Percentiles rank a stretch among this genome's conserved stretches.
Conservation (phyloP, 495 filamentous ascomycete species). For the Podospora tetraspora region DNA sequence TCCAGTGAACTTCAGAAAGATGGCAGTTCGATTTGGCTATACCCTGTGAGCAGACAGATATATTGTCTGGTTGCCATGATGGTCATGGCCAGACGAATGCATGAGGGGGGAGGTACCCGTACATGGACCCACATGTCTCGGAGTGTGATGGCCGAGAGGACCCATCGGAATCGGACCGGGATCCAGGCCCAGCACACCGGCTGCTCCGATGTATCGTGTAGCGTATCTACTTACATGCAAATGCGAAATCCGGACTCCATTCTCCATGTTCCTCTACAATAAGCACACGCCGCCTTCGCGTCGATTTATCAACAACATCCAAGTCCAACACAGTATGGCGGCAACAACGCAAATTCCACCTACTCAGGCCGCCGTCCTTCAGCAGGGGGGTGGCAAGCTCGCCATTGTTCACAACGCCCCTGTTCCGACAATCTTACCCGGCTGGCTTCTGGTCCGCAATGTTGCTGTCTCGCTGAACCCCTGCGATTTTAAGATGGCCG, state of each 20-base stretch:
- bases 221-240: not conserved
- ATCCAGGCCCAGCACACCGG: not conserved
- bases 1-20: too few relatives aligned
- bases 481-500: constrained; percentile 24
- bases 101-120: too few relatives aligned
- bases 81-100: too few relatives aligned
- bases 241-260: too few relatives aligned
- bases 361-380: constrained; percentile 15
- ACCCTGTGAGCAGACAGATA: too few relatives aligned
- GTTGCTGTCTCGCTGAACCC: constrained; percentile 22
- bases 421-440: not conserved
- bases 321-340: not conserved
- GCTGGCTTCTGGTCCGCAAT: constrained; percentile 6
- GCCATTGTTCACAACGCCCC: constrained; percentile 6
- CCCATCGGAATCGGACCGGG: not conserved
- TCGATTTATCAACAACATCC: not conserved
- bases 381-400: constrained; percentile 9
- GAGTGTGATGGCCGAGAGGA: not conserved
- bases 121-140: not conserved
- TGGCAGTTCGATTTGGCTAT: too few relatives aligned
- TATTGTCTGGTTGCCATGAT: too few relatives aligned
- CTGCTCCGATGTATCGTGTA: not conserved
- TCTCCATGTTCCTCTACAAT: too few relatives aligned
- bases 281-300: too few relatives aligned
- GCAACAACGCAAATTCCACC: constrained; percentile 2